Evolutionary conservation across 140 eudicot species (phyloP).

Genomic region (Oenanthe javanica): DNA sequence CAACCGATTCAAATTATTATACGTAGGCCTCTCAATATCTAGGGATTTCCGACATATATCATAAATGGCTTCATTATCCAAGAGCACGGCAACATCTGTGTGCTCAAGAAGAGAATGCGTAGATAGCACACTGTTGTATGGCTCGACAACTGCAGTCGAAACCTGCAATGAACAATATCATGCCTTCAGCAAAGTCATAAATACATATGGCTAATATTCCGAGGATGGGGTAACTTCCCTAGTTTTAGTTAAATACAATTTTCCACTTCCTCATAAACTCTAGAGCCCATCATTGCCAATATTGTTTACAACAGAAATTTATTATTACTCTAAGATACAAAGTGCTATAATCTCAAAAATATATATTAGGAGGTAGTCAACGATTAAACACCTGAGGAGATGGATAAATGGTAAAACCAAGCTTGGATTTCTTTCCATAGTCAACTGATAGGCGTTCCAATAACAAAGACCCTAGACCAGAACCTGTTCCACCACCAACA

Average conservation of each 20-base stretch:
- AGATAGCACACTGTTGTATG: conserved; percentile 12
- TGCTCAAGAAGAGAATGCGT: conserved; percentile 10
- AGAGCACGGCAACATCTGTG: conserved; percentile 5
- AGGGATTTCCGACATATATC: conserved; percentile 10
- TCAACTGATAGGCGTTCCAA: conserved; percentile 11
- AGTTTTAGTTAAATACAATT: neutral
- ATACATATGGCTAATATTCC: neutral
- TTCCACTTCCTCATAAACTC: neutral
- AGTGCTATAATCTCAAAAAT: neutral
- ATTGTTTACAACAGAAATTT: neutral
- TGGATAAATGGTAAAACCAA: conserved; percentile 11
- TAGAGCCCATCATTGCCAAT: neutral
- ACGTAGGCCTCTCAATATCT: conserved; percentile 9
- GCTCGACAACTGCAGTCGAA: conserved; percentile 10
- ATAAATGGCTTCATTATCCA: conserved; percentile 11
- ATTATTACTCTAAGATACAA: neutral
- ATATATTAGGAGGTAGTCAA: neutral
- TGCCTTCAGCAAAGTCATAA: neutral
- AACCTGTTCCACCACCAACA: conserved; percentile 10
- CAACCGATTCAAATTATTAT: conserved; percentile 7
- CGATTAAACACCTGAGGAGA: neutral
- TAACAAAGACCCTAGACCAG: conserved; percentile 10
- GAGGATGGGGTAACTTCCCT: neutral
- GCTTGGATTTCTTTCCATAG: conserved; percentile 13
- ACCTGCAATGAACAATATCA: conserved; percentile 2